A percentile compares a stretch with the other conserved stretches of the same genome.
Evolutionary conservation across 1,284 basidiomycete genomes (phyloP).

Genomic region (Heterobasidion occidentale): DNA sequence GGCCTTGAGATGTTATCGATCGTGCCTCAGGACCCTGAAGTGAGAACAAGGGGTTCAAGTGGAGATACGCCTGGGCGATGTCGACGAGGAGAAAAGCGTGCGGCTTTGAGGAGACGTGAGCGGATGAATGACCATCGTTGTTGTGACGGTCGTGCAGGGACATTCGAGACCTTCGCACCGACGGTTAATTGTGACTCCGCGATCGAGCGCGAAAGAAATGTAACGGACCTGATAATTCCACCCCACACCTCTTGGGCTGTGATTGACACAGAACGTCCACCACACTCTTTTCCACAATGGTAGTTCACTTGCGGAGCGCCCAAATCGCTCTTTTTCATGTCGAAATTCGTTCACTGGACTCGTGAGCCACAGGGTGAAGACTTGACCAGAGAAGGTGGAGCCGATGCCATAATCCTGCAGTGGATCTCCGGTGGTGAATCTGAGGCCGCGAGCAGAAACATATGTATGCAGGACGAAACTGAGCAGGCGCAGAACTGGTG

Average conservation of each 20-base stretch:
- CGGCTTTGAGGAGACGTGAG: background rate
- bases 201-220: too few relatives aligned
- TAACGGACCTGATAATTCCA: constrained; percentile 14
- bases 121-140: background rate
- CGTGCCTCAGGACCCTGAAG: background rate
- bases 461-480: background rate
- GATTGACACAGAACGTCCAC: constrained; percentile 10
- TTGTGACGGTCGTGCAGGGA: background rate
- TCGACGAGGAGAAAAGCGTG: background rate
- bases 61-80: background rate
- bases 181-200: background rate
- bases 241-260: constrained; percentile 12
- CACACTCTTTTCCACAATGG: constrained; percentile 7
- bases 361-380: constrained; percentile 11
- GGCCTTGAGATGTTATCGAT: background rate
- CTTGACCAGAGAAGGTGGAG: constrained; percentile 6
- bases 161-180: background rate
- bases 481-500: background rate
- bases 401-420: constrained; percentile 7
- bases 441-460: background rate
- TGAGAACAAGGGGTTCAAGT: background rate
- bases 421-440: constrained; percentile 5
- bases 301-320: background rate
- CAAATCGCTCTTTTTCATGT: constrained; percentile 8
- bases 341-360: constrained; percentile 12